Evolutionary conservation across 2,329 filamentous ascomycete genomes (phyloP).

Genomic region (Sodiomyces alkalinus): DNA sequence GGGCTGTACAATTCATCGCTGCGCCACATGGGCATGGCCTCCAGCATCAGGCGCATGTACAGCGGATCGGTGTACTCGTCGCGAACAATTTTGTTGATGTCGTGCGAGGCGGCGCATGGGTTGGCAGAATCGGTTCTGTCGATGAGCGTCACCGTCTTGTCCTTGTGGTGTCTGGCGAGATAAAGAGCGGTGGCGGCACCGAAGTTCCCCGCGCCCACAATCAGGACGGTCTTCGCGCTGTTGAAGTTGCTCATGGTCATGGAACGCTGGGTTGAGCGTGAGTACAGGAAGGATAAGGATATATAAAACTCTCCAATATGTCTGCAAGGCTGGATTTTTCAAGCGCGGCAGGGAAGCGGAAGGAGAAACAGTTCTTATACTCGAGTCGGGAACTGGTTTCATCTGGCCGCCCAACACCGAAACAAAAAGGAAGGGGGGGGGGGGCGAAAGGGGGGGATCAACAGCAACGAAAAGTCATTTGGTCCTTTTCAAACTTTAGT

Average conservation of each 20-base stretch:
- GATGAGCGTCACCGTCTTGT: constrained; percentile 17
- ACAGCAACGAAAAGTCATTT: no score
- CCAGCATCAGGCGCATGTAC: constrained; percentile 23
- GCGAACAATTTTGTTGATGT: constrained; percentile 28
- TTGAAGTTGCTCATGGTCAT: constrained; percentile 6
- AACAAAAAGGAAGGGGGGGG: background rate
- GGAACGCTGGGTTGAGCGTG: background rate
- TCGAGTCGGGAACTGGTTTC: no score
- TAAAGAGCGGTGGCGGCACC: constrained; percentile 25
- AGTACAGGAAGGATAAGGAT: background rate
- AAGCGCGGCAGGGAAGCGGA: no score
- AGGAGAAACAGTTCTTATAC: no score
- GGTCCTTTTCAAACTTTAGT: no score
- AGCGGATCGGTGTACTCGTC: constrained; percentile 24
- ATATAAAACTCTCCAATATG: background rate
- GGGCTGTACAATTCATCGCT: constrained; percentile 31
- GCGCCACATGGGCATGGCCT: constrained; percentile 24
- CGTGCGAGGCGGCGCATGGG: constrained; percentile 28
- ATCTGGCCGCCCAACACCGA: background rate
- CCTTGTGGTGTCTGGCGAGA: constrained; percentile 13
- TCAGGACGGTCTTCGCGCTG: constrained; percentile 13
- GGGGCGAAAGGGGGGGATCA: background rate
- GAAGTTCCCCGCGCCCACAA: constrained; percentile 27
- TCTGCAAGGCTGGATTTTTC: background rate
- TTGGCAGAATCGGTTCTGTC: constrained; percentile 21